Percentiles rank a stretch among this genome's conserved stretches.
Evolutionary conservation across 2,329 filamentous ascomycete genomes (phyloP).

Genomic region (Akanthomyces dipterigenus): DNA sequence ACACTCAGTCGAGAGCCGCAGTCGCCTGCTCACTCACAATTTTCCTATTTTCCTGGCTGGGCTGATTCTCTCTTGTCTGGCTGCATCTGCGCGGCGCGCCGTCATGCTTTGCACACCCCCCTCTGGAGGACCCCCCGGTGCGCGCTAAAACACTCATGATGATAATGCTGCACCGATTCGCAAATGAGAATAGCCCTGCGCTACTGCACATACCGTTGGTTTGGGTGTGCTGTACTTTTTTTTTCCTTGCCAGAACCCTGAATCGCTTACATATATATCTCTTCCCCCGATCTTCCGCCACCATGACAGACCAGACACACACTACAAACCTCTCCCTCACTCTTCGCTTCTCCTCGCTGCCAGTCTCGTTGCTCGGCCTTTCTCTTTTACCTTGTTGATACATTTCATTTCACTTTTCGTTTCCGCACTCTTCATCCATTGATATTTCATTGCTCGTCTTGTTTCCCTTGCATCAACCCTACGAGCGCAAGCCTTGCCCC

Average conservation of each 20-base stretch:
- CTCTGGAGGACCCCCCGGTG: conserved; percentile 5
- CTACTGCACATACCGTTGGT: conserved; percentile 11
- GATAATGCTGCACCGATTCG: conserved; percentile 10
- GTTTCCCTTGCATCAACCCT: background rate
- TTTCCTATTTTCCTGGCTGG: conserved; percentile 21
- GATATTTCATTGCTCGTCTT: background rate
- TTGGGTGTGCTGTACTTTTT: conserved; percentile 11
- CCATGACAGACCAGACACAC: background rate
- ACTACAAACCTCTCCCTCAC: conserved; percentile 12
- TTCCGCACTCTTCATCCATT: background rate
- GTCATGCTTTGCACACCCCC: conserved; percentile 4
- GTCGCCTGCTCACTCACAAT: conserved; percentile 54
- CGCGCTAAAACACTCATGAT: conserved; percentile 15
- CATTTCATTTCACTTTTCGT: conserved; percentile 21
- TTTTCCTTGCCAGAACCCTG: conserved; percentile 14
- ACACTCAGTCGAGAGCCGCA: conserved; percentile 61
- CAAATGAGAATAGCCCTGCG: conserved; percentile 13
- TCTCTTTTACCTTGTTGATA: conserved; percentile 11
- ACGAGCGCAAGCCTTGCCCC: conserved; percentile 7
- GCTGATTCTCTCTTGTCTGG: conserved; percentile 2
- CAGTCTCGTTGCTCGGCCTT: conserved; percentile 7
- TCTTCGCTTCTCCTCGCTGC: conserved; percentile 16
- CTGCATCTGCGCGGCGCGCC: conserved; percentile 2
- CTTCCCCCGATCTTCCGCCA: conserved; percentile 6
- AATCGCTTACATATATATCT: conserved; percentile 18